phyloP scores from a whole-genome alignment of 1,139 yeast genomes.

The Suhomyces choctaworum region DNA sequence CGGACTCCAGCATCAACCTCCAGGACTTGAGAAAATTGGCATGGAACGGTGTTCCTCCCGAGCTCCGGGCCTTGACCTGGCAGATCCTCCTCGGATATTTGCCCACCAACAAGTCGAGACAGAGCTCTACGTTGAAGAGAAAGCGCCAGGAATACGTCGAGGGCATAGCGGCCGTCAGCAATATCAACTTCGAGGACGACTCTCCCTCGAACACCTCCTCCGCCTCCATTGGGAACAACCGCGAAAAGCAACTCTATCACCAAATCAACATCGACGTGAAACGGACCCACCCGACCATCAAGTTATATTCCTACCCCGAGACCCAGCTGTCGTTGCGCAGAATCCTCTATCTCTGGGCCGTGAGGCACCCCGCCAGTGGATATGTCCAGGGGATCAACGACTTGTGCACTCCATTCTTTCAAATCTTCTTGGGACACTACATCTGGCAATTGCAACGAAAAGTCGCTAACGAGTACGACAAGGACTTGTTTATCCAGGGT shows the following conservation, averaged over 20 bases:
- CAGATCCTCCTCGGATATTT: conserved; percentile 84
- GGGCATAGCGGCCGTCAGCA: conserved; percentile 47
- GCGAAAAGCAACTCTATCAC: conserved; percentile 86
- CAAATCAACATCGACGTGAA: conserved; percentile 95
- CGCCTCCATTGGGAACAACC: conserved; percentile 24
- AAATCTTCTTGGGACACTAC: conserved; percentile 77
- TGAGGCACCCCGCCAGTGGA: conserved; percentile 97
- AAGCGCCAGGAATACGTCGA: conserved; percentile 86
- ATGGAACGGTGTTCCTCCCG: conserved; percentile 93
- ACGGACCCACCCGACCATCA: conserved; percentile 85
- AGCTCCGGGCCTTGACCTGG: conserved; percentile 85
- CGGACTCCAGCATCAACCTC: conserved; percentile 51
- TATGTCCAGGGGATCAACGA: conserved; percentile 99
- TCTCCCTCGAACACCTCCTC: conserved; percentile 37
- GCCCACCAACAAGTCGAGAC: conserved; percentile 80
- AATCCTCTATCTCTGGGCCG: conserved; percentile 90
- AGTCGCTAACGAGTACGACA: conserved; percentile 27
- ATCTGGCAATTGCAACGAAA: conserved; percentile 46
- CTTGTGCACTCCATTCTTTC: conserved; percentile 89
- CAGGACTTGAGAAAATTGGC: conserved; percentile 72
- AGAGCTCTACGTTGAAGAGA: conserved; percentile 65
- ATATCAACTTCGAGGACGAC: conserved; percentile 52
- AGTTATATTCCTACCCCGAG: conserved; percentile 63
- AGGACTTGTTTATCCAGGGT: conserved; percentile 39
- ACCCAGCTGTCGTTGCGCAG: conserved; percentile 81